A percentile compares a stretch with the other conserved stretches of the same genome.
These are phyloP conservation scores for Globisporangium acanthophoron DNA, from an alignment of 352 stramenopile species.

Conservation along the genomic window DNA sequence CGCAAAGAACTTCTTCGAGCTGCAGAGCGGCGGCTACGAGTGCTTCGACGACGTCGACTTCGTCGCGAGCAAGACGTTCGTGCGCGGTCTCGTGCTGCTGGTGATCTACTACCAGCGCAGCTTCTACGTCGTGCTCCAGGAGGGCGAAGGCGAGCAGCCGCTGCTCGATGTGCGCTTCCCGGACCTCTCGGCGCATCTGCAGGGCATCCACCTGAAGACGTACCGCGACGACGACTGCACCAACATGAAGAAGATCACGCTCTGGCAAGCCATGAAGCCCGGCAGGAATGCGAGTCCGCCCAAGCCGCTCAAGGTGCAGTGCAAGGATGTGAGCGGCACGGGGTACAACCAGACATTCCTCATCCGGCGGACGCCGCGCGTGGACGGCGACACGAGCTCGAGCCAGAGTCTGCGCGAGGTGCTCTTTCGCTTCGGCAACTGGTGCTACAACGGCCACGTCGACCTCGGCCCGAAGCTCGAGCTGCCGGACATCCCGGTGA, in stretches of 20 bases:
- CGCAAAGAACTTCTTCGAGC: conserved; percentile 90
- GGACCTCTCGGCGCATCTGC: conserved; percentile 84
- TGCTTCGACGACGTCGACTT: conserved; percentile 83
- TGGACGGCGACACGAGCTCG: conserved; percentile 15
- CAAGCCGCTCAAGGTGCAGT: conserved; percentile 79
- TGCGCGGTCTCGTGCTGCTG: conserved; percentile 72
- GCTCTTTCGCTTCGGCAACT: conserved; percentile 93
- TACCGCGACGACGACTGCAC: conserved; percentile 75
- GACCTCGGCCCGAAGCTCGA: conserved; percentile 87
- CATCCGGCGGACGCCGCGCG: conserved; percentile 57
- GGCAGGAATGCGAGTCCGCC: conserved; percentile 52
- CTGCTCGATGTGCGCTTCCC: conserved; percentile 93
- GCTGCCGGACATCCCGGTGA: conserved; percentile 89
- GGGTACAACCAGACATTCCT: conserved; percentile 86
- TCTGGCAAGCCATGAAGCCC: conserved; percentile 82
- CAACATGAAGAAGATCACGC: conserved; percentile 90
- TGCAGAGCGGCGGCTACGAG: conserved; percentile 85
- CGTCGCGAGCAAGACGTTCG: conserved; percentile 86
- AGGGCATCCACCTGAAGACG: conserved; percentile 85
- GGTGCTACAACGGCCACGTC: conserved; percentile 93
- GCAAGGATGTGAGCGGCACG: conserved; percentile 74
- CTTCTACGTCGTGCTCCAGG: conserved; percentile 91
- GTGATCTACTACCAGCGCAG: conserved; percentile 84
- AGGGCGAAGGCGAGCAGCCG: conserved; percentile 88
- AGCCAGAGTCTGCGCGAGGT: conserved; percentile 80